These are phyloP conservation scores for Leccinum incarnatum DNA, from an alignment of 768 basidiomycete genomes.

Conservation along the genomic window DNA sequence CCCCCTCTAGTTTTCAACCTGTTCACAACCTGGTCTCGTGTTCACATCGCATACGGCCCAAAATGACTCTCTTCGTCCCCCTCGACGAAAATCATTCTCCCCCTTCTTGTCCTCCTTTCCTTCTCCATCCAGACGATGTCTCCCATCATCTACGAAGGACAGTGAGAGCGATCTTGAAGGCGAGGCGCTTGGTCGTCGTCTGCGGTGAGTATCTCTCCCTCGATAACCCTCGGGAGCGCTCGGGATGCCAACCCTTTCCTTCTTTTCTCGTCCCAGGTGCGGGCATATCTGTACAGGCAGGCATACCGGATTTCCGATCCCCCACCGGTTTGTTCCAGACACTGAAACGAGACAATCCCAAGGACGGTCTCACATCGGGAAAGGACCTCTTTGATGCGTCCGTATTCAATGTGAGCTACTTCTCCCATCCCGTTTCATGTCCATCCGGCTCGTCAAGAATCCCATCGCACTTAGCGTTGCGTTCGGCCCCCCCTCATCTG, in stretches of 20 bases:
- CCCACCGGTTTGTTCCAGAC: conserved; percentile 75
- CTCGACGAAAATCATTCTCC: conserved; percentile 47
- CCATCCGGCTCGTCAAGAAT: conserved; percentile 2
- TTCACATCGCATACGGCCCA: conserved; percentile 27
- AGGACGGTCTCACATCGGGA: conserved; percentile 66
- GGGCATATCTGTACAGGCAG: conserved; percentile 83
- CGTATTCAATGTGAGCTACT: conserved; percentile 69
- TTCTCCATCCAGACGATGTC: conserved; percentile 46
- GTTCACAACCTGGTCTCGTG: conserved; percentile 18
- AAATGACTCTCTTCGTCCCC: conserved; percentile 66
- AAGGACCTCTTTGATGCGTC: conserved; percentile 91
- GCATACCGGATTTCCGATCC: conserved; percentile 89
- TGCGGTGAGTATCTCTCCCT: conserved; percentile 56
- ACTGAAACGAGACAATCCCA: conserved; percentile 75
- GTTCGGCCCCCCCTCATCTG: neutral
- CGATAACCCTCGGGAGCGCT: conserved; percentile 12
- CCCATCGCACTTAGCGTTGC: neutral
- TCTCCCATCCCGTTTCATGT: conserved; percentile 1
- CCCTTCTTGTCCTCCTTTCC: conserved; percentile 55
- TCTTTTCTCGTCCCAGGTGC: conserved; percentile 52
- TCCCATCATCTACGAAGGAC: conserved; percentile 49
- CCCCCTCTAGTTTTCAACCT: conserved; percentile 23
- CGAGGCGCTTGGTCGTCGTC: conserved; percentile 80
- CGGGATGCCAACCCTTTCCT: neutral
- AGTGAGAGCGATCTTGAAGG: conserved; percentile 69